Base-by-base conservation (phyloP, 768 basidiomycete genomes). In the Podaxis carcinomalis region DNA sequence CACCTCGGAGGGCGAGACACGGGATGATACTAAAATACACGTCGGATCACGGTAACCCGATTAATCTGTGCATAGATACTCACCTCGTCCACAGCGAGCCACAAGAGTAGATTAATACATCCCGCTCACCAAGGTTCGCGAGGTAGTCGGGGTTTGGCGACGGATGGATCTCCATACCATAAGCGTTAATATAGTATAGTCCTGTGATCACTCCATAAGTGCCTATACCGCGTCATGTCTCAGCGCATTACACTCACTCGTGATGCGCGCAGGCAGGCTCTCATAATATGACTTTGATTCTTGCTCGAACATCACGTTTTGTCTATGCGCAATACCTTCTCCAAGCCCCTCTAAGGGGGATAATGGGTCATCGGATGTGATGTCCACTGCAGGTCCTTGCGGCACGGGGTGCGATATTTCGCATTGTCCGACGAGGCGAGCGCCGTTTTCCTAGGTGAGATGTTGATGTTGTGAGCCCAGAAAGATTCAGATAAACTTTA, bases 61-160 rank as follows among this genome's bases (percentile, higher is more conserved):
- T 7, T 6, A 61, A 50, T 40, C 23, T 11, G 47, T 28, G 11
- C 25, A 46, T 16, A 40, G 28, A 16, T 51, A 46, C 78, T 53
- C 56, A 88, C 92, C 91, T 93, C 13, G 95, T 98, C 93, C 93
- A 98, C 6, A 98, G 76, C 1, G 94, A 96, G 4, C 95, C 95
- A 69, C 94, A 95, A 2, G 93, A 95, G 70, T 96, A 97, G 2
- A 98, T 86, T 28, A 98, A 76, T 2, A 89, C 76, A 64, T 90
- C 84, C 59, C 82, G 82, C 32, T 79, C 74, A 3, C 74, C 73
- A 9, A 96, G 75, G 55, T 83, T 81, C 11, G 82, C 72, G 53
- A 98, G 69, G 68, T 88, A 93, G 46, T 90, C 91, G 1, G 87
- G 83, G 70, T 95, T 96, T 0, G 95, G 93, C 44, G 83, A 79